phyloP scores from a whole-genome alignment of 108 stramenopile species.

The Fragilariopsis cylindrus region DNA sequence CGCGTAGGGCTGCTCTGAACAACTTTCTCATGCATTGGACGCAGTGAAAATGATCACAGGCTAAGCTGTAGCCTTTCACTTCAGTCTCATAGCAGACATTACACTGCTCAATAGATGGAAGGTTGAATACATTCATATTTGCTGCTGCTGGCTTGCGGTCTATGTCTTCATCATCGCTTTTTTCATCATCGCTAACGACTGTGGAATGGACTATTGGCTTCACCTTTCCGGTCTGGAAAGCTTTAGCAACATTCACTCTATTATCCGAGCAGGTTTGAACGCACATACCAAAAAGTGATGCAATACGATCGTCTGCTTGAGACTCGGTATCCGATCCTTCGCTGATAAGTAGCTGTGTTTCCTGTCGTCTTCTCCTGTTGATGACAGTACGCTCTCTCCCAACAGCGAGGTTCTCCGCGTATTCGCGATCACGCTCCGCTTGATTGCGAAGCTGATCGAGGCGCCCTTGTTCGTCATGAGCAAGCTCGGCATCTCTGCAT shows the following conservation, averaged over 20 bases:
- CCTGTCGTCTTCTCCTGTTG: neutral
- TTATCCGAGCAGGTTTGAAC: conserved; percentile 33
- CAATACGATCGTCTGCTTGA: conserved; percentile 14
- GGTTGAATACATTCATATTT: conserved; percentile 10
- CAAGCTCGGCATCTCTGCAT: conserved; percentile 49
- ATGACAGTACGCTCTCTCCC: conserved; percentile 29
- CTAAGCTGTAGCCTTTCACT: conserved; percentile 29
- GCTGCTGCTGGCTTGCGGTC: conserved; percentile 3
- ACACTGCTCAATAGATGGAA: conserved; percentile 39
- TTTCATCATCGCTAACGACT: conserved; percentile 6
- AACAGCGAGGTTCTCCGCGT: conserved; percentile 28
- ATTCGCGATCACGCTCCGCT: conserved; percentile 37
- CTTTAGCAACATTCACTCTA: conserved; percentile 42
- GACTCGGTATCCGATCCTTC: neutral
- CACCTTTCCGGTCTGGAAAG: conserved; percentile 31
- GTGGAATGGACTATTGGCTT: conserved; percentile 17
- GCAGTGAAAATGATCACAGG: conserved; percentile 47
- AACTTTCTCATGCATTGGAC: conserved; percentile 36
- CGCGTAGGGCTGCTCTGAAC: conserved; percentile 40
- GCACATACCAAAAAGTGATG: conserved; percentile 40
- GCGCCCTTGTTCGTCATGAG: conserved; percentile 45
- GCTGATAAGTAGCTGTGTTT: neutral
- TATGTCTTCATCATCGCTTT: conserved; percentile 17
- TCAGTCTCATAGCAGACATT: conserved; percentile 45
- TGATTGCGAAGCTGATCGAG: conserved; percentile 28